These are phyloP conservation scores for Solanum bulbocastanum DNA, from an alignment of 257 asterid genomes.

Conservation along the genomic window DNA sequence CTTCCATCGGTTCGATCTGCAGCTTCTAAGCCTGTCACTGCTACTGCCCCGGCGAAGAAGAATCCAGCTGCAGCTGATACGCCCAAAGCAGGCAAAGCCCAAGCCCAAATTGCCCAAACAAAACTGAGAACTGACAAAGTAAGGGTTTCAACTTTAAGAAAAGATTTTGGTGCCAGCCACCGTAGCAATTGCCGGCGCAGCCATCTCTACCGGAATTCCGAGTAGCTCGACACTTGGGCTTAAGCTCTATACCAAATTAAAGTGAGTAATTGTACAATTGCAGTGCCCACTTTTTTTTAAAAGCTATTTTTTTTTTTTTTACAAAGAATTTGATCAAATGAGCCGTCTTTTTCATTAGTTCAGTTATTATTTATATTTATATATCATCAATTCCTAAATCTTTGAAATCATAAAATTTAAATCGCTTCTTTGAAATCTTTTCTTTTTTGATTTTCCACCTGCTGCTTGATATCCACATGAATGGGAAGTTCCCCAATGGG, in stretches of 20 bases:
- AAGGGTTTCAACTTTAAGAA: background rate
- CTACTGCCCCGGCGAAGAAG: background rate
- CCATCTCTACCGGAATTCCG: background rate
- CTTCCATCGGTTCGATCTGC: slow-evolving; percentile 20
- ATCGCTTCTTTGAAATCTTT: rapidly evolving
- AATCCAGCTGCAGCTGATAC: background rate
- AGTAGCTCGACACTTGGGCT: background rate
- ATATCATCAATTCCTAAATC: too few relatives aligned
- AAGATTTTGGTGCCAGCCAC: background rate
- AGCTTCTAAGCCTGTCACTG: slow-evolving; percentile 12
- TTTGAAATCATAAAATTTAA: too few relatives aligned
- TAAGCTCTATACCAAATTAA: background rate
- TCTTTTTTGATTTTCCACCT: too few relatives aligned
- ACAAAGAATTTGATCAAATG: background rate
- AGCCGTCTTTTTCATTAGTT: background rate
- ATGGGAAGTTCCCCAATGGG: too few relatives aligned
- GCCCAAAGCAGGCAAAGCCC: background rate
- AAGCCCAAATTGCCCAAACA: background rate
- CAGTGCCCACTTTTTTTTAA: background rate
- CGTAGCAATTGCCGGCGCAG: background rate
- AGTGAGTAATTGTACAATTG: background rate
- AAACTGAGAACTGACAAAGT: background rate
- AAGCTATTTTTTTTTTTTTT: background rate
- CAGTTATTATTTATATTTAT: too few relatives aligned
- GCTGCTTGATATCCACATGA: background rate